Evolutionary conservation across 345 rosid species (phyloP), one percentile per base, ranked within the genome.

Genomic region (Turritis glabra): DNA sequence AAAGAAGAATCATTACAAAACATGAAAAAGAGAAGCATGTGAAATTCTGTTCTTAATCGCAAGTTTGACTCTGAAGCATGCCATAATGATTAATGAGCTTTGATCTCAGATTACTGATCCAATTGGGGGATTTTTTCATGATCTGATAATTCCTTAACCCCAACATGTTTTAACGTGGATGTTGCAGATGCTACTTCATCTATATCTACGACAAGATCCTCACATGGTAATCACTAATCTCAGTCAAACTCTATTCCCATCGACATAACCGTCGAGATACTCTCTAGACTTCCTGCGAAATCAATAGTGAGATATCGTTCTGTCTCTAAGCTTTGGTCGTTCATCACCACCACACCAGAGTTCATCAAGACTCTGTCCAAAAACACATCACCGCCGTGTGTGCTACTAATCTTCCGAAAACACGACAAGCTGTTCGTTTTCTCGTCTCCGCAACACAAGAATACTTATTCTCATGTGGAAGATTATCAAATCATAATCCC

Each of bases 291-390:
- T 11, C 48, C 60, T 4, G 15, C 48, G 35, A 52, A 51, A 67
- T 51, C 60, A 12, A 1, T 35, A 3, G 35, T 51, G 60, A 67
- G 71, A 52, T 67, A 0, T n/a, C 59, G 47, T 1, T 10, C 47
- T 32, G 71, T 35, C 46, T 67, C 48, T 5, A 35, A 67, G 47
- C 35, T 35, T n/a, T 67, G 71, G 71, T 33, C 33, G 1, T 21
- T 2, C 48, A 35, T 67, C 35, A 67, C 47, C 48, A 67, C 59
- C 5, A 14, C 4, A 22, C 47, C 47, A 50, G 9, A 3, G 8
- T 67, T 67, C 72, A 52, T 37, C 48, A 52, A 15, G 37, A n/a
- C 7, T 8, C 38, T 22, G 1, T n/a, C 48, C 3, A 33, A 25
- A n/a, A 1, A 17, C 23, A 1, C 6, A 3, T 15, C 48, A 5